These are phyloP conservation scores for Cercospora sesami DNA, from an alignment of 2,329 filamentous ascomycete species.

Conservation along the genomic window DNA sequence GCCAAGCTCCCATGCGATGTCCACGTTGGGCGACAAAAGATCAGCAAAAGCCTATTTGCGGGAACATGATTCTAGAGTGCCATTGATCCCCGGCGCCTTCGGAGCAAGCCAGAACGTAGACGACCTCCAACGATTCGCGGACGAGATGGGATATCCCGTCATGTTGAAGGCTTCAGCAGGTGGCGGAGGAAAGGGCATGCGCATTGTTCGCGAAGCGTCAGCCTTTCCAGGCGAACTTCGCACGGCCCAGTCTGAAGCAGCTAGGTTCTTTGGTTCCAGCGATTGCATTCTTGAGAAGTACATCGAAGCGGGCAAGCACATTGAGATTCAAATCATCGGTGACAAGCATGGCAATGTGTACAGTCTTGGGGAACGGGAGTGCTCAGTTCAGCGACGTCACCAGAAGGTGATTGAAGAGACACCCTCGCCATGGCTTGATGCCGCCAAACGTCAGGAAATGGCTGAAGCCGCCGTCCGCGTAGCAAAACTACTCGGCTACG, in stretches of 20 bases:
- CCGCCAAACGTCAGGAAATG: background rate
- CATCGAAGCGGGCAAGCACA: background rate
- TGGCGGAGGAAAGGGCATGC: background rate
- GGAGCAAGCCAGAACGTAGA: background rate
- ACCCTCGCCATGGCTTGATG: background rate
- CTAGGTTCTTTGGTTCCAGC: background rate
- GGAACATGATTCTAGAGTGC: constrained; percentile 33
- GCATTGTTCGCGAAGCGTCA: background rate
- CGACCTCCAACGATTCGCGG: background rate
- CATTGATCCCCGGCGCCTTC: constrained; percentile 30
- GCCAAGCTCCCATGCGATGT: constrained; percentile 37
- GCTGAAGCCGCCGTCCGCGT: background rate
- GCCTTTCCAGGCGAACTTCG: background rate
- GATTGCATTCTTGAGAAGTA: background rate
- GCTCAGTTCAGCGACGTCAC: background rate
- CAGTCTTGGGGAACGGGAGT: background rate
- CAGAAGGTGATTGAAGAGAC: background rate
- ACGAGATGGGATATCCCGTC: background rate
- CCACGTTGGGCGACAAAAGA: constrained; percentile 39
- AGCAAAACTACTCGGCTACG: background rate
- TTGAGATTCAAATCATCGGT: background rate
- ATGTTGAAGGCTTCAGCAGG: background rate
- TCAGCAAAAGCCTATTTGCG: constrained; percentile 33
- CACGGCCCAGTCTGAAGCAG: background rate
- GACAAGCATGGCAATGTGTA: background rate